These are phyloP conservation scores for Choiromyces venosus DNA, from an alignment of 495 filamentous ascomycete species.

Conservation along the genomic window DNA sequence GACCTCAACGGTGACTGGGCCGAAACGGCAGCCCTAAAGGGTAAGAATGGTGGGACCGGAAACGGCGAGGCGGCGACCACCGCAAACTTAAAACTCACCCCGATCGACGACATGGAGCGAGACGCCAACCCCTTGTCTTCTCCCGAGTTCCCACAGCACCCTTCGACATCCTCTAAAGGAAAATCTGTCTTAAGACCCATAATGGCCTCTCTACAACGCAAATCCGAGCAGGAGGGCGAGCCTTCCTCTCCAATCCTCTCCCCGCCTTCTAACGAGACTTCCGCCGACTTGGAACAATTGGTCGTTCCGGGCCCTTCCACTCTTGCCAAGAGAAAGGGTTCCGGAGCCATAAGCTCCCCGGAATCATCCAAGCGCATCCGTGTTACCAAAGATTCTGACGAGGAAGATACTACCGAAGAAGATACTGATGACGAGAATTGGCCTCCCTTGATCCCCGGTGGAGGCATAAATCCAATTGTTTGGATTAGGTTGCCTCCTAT, in stretches of 20 bases:
- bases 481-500: too few species aligned
- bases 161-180: background rate
- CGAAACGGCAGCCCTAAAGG: background rate
- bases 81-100: background rate
- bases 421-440: background rate
- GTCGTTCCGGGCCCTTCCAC: background rate
- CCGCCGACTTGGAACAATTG: background rate
- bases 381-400: background rate
- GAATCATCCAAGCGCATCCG: background rate
- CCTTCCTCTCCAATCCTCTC: background rate
- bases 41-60: background rate
- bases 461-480: background rate
- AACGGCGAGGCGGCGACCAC: background rate
- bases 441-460: background rate
- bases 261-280: too few species aligned
- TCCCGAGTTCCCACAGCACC: background rate
- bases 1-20: background rate
- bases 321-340: background rate
- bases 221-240: background rate
- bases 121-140: background rate
- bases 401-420: background rate
- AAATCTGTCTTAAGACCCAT: background rate
- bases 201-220: background rate
- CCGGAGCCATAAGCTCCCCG: background rate
- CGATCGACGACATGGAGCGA: background rate